Conservation (phyloP, 2,329 filamentous ascomycete species). For the Gaeumannomyces sp. region DNA sequence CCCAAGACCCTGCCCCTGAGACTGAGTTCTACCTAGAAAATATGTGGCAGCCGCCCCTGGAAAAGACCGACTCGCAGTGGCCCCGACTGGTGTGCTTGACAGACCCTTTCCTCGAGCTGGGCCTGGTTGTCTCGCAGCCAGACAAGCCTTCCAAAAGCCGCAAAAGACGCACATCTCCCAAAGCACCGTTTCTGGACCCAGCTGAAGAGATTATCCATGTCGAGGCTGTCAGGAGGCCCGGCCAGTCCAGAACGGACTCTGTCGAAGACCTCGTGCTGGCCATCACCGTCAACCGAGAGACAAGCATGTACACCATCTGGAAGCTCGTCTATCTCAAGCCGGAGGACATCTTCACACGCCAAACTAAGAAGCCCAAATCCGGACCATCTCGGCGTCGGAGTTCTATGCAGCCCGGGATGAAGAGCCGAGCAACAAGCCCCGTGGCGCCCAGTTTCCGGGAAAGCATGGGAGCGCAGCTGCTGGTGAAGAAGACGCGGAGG, state of each 20-base stretch:
- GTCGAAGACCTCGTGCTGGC: conserved; percentile 60
- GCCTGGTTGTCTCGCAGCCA: conserved; percentile 64
- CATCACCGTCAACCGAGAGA: conserved; percentile 73
- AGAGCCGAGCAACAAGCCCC: conserved; percentile 73
- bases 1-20: conserved; percentile 48
- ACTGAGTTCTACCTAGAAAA: conserved; percentile 50
- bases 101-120: conserved; percentile 80
- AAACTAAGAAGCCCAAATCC: conserved; percentile 38
- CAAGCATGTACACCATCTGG: conserved; percentile 79
- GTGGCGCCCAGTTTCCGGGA: conserved; percentile 66
- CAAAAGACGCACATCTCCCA: conserved; percentile 32
- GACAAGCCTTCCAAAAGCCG: conserved; percentile 33
- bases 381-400: conserved; percentile 49
- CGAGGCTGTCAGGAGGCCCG: conserved; percentile 58
- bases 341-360: conserved; percentile 48
- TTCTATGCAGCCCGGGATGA: conserved; percentile 60
- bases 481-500: conserved; percentile 48
- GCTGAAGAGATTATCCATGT: conserved; percentile 82
- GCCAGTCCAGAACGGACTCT: conserved; percentile 24
- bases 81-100: conserved; percentile 77
- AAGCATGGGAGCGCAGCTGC: conserved; percentile 60
- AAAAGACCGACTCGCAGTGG: conserved; percentile 53
- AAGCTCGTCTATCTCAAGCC: conserved; percentile 69
- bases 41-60: conserved; percentile 49
- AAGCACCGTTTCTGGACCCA: conserved; percentile 59